These are phyloP conservation scores for Blumeria graminis DNA, from an alignment of 2,329 filamentous ascomycete species.

Conservation along the genomic window DNA sequence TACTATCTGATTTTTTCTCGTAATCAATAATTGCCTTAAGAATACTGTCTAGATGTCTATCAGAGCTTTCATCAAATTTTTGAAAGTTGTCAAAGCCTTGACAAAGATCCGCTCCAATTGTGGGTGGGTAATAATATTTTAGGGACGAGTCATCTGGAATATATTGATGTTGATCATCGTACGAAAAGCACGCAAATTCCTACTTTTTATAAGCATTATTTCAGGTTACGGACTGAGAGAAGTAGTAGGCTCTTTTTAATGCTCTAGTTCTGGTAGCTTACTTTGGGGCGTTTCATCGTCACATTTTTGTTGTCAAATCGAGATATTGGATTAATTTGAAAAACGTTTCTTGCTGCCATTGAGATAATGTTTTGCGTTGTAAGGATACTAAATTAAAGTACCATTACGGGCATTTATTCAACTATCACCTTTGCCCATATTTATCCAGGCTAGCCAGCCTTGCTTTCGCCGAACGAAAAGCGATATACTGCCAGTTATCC, in stretches of 20 bases:
- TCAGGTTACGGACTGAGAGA: too few species aligned
- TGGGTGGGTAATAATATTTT: conserved; percentile 68
- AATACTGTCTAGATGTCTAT: conserved; percentile 72
- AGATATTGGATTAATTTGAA: too few species aligned
- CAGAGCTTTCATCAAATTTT: conserved; percentile 57
- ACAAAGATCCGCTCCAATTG: conserved; percentile 47
- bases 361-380: too few species aligned
- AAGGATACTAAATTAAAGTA: too few species aligned
- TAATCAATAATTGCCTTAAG: conserved; percentile 50
- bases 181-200: conserved; percentile 89
- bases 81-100: conserved; percentile 62
- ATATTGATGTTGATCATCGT: conserved; percentile 61
- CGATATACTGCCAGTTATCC: too few species aligned
- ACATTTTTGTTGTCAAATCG: too few species aligned
- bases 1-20: conserved; percentile 43
- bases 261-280: too few species aligned
- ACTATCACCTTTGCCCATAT: too few species aligned
- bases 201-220: conserved; percentile 15
- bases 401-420: too few species aligned
- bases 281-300: too few species aligned
- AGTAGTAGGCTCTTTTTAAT: too few species aligned
- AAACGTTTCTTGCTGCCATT: too few species aligned
- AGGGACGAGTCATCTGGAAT: conserved; percentile 55
- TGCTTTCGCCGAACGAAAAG: background rate
- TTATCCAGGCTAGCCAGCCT: background rate